These are phyloP conservation scores for Nyssa sinensis DNA, from an alignment of 148 eudicot species.

Conservation along the genomic window DNA sequence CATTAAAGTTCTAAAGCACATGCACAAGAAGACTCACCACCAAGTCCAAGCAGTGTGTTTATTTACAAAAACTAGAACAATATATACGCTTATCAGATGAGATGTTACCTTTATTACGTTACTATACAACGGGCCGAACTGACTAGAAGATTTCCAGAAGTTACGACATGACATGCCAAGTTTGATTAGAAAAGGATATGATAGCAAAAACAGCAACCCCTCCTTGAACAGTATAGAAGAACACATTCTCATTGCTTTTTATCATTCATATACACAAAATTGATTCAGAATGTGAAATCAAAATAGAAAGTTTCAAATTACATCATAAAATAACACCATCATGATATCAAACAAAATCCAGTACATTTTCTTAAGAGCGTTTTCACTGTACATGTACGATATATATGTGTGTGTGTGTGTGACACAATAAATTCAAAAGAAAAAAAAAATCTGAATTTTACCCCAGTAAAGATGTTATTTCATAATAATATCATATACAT, in stretches of 20 bases:
- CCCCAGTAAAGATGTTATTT: background rate
- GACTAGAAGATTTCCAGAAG: background rate
- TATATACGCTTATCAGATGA: background rate
- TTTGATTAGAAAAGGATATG: background rate
- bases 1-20: background rate
- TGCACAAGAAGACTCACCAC: background rate
- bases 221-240: background rate
- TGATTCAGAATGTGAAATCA: background rate
- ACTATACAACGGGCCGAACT: background rate
- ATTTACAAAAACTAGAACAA: background rate
- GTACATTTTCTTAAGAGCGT: background rate
- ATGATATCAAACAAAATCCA: background rate
- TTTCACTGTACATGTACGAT: background rate
- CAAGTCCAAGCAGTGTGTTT: background rate
- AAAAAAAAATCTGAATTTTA: background rate
- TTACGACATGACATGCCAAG: background rate
- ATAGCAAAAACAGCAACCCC: background rate
- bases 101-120: background rate
- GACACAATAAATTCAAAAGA: background rate
- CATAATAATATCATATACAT: background rate
- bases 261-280: background rate
- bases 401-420: no score
- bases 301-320: background rate
- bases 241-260: background rate
- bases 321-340: slow-evolving; percentile 7